Conservation (phyloP, 2,329 filamentous ascomycete genomes). For the Botrytis squamosa region DNA sequence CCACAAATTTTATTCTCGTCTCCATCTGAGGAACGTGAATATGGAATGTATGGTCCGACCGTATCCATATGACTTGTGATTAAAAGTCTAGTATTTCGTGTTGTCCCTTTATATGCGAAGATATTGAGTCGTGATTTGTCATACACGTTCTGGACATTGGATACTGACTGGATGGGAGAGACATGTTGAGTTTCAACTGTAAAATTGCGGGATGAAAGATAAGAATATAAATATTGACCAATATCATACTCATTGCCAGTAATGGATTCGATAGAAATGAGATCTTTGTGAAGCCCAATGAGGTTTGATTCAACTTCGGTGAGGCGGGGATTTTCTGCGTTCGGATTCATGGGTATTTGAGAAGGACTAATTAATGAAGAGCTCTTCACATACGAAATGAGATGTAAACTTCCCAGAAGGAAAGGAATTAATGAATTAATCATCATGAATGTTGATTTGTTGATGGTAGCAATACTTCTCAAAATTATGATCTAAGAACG, state of each 20-base stretch:
- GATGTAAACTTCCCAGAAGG: not conserved
- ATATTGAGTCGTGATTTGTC: conserved; percentile 49
- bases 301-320: not conserved
- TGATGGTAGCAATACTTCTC: not conserved
- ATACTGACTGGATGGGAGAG: not conserved
- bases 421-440: not conserved
- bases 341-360: not conserved
- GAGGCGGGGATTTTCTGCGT: not conserved
- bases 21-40: conserved; percentile 30
- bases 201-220: conserved; percentile 14
- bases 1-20: conserved; percentile 56
- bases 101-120: conserved; percentile 53
- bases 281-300: not conserved
- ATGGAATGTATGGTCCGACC: conserved; percentile 49
- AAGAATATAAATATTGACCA: not conserved
- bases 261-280: conserved; percentile 11
- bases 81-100: conserved; percentile 48
- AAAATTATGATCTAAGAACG: not conserved
- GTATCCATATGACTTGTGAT: conserved; percentile 63
- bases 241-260: conserved; percentile 9
- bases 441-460: not conserved
- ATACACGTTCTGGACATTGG: not conserved
- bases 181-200: conserved; percentile 16
- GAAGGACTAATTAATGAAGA: not conserved
- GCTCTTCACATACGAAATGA: not conserved